Evolutionary conservation across 306 rosid species (phyloP), one percentile per base, ranked within the genome.

Genomic region (Cyclanthera cordifolia): DNA sequence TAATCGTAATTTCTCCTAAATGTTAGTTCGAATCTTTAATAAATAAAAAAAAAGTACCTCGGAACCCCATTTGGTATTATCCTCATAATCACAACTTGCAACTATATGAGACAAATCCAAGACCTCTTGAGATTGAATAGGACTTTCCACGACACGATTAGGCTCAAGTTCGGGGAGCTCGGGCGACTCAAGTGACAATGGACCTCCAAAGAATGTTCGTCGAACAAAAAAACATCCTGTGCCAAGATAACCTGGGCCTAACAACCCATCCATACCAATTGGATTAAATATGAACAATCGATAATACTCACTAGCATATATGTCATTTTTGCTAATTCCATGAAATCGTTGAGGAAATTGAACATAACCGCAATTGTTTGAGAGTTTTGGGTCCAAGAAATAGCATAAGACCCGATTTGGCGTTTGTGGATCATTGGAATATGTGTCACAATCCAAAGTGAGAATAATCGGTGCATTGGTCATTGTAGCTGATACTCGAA

Each of bases 401-500:
- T 78, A 80, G 48, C 87, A 83, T 0, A 83, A 72, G 0, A 8
- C 74, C 2, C 81, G 74, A n/a, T 6, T 34, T 9, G 65, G 81
- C 0, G 83, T 78, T 45, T 78, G 37, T 0, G 87, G 81, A 34
- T 83, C 83, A 23, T 80, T 83, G 2, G 87, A 80, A 39, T 59
- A 78, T 60, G n/a, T 80, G 67, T 83, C 85, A 5, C 87, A 78
- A 2, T 83, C 83, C 8, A 70, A 15, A 34, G 79, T 80, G 0
- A 76, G 67, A 53, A 80, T 39, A 12, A 84, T 27, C 4, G 85
- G 82, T 10, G 88, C 81, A 57, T 84, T 84, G 14, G 57, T 81
- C 82, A 84, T 78, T 45, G 37, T 7, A 3, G 85, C 81, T 0
- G 83, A 84, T 15, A 84, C 81, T 16, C 83, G 78, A 75, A 84